Evolutionary conservation across 306 rosid species (phyloP), one percentile per base, ranked within the genome.

Genomic region (Luffa aegyptiaca): DNA sequence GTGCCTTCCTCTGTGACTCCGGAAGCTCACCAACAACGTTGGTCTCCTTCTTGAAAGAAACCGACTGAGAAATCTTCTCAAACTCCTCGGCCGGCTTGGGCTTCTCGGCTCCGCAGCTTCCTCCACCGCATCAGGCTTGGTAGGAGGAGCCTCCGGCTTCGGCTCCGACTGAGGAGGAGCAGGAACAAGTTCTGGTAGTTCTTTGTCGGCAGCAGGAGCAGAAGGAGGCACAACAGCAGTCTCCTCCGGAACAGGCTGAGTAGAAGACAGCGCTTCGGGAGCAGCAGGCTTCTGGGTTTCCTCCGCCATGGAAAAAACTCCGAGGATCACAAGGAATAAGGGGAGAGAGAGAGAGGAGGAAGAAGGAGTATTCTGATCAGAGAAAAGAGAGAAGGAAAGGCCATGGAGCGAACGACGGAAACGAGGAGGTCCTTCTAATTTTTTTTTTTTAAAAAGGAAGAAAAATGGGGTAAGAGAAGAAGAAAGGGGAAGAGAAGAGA

Each of bases 21-120:
- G 98, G 98, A 20, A 95, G 93, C 16, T 95, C 98, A 4, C 74
- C 77, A 0, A 87, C 98, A 0, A 91, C 97, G 85, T 92, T 87
- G 84, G 76, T 91, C 78, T 95, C 98, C 52, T 95, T 97, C 89
- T 95, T 95, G 86, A 95, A 95, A 16, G 98, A 95, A 66, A 90
- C 95, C 10, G 97, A 95, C 77, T 91, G 91, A 2, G 91, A 53
- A 16, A 84, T 86, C 65, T 85, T 52, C n/a, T 82, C 85, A 39
- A 66, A 76, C 17, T 78, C 88, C 18, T 73, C 88, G 2, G 59
- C 6, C 77, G 59, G n/a, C 80, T 86, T 86, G 59, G 86, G 41
- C 37, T 84, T 80, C 79, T 31, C 80, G 26, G 51, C 84, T 26
- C 41, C 90, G 0, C 51, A 1, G 55, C 86, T 82, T 64, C 87